These are phyloP conservation scores for Dactylellina cionopaga DNA, from an alignment of 2,329 filamentous ascomycete species.

Conservation along the genomic window DNA sequence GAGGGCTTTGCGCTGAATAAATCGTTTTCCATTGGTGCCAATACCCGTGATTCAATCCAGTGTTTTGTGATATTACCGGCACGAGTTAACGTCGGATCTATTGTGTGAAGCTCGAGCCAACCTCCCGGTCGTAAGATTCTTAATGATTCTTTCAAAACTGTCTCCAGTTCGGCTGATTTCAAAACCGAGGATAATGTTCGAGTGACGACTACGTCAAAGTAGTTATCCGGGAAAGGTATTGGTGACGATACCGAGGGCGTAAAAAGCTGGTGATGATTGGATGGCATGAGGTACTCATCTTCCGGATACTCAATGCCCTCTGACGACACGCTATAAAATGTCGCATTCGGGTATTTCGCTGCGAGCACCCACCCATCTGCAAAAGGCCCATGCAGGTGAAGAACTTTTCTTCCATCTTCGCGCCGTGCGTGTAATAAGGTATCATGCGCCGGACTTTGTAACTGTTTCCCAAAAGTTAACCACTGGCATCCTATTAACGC, in stretches of 20 bases:
- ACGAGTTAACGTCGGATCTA: conserved; percentile 50
- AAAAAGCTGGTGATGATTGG: conserved; percentile 49
- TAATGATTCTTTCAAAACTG: conserved; percentile 49
- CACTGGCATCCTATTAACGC: conserved; percentile 50
- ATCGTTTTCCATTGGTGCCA: conserved; percentile 51
- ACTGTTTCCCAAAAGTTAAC: conserved; percentile 52
- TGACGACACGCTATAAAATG: conserved; percentile 43
- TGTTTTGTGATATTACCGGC: conserved; percentile 51
- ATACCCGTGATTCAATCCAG: conserved; percentile 52
- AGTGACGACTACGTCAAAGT: conserved; percentile 52
- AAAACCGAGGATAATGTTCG: conserved; percentile 46
- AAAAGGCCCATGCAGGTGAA: conserved; percentile 51
- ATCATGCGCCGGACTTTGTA: conserved; percentile 53
- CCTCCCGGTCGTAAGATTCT: conserved; percentile 52
- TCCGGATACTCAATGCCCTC: conserved; percentile 32
- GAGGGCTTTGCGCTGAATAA: conserved; percentile 49
- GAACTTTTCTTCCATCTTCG: conserved; percentile 42
- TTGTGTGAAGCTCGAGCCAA: conserved; percentile 52
- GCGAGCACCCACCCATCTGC: conserved; percentile 53
- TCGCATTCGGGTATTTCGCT: conserved; percentile 53
- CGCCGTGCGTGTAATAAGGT: conserved; percentile 36
- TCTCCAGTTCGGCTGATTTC: conserved; percentile 43
- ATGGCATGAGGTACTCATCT: conserved; percentile 38
- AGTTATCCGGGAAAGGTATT: conserved; percentile 52
- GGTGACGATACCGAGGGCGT: conserved; percentile 51